Percentiles rank a stretch among this genome's conserved stretches.
phyloP scores from a whole-genome alignment of 2,329 filamentous ascomycete species.

The Pleomassaria siparia region DNA sequence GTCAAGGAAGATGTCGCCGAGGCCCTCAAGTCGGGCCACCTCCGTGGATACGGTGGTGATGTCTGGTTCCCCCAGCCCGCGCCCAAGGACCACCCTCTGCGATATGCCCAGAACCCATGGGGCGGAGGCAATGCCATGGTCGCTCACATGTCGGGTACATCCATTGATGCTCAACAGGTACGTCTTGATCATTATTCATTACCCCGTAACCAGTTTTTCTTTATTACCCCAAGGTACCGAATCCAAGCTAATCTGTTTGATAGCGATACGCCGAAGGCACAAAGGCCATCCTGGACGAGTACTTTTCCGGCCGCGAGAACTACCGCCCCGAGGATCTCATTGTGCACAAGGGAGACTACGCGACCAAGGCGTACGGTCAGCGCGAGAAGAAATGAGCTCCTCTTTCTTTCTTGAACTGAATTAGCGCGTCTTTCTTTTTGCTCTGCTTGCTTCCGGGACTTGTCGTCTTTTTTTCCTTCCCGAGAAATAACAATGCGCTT shows the following conservation, averaged over 20 bases:
- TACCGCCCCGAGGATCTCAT: conserved; percentile 92
- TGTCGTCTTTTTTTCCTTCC: background rate
- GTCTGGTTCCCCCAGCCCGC: conserved; percentile 99
- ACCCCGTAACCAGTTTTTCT: background rate
- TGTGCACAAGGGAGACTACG: conserved; percentile 85
- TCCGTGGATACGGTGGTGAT: conserved; percentile 83
- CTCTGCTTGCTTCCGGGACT: background rate
- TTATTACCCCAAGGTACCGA: background rate
- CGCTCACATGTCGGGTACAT: conserved; percentile 97
- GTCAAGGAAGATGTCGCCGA: conserved; percentile 99
- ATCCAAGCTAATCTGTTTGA: conserved; percentile 10
- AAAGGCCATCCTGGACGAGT: conserved; percentile 88
- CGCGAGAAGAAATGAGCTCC: conserved; percentile 52
- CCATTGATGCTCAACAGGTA: conserved; percentile 88
- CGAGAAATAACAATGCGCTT: too few relatives aligned
- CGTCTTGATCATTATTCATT: too few relatives aligned
- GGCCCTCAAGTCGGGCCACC: conserved; percentile 87
- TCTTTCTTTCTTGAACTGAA: background rate
- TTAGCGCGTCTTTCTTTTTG: too few relatives aligned
- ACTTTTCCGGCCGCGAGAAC: conserved; percentile 84
- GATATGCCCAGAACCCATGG: conserved; percentile 90
- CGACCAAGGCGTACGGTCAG: conserved; percentile 90
- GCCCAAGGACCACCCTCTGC: conserved; percentile 87
- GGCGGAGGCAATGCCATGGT: conserved; percentile 99
- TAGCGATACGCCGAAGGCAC: conserved; percentile 73